A percentile compares a stretch with the other conserved stretches of the same genome.
phyloP scores from a whole-genome alignment of 305 asterid genomes.

The Fraxinus paxiana region DNA sequence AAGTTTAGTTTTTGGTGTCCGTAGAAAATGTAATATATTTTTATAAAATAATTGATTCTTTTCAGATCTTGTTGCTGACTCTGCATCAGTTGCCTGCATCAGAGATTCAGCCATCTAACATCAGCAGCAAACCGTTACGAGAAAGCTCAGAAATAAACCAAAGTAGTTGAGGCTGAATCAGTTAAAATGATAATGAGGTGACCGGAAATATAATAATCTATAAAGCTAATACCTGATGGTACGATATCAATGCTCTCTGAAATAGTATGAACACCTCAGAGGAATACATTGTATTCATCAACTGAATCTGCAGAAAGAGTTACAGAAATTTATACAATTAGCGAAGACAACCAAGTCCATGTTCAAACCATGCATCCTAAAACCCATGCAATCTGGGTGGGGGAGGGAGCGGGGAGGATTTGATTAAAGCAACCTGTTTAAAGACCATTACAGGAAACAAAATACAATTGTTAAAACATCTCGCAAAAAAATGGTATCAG shows the following conservation, averaged over 20 bases:
- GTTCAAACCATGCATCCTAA: neutral
- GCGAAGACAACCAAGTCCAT: neutral
- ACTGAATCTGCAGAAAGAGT: constrained; percentile 30
- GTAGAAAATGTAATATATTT: constrained; percentile 19
- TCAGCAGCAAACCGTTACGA: neutral
- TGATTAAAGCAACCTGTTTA: neutral
- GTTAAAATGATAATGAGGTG: constrained; percentile 2
- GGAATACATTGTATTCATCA: constrained; percentile 22
- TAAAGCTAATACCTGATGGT: constrained; percentile 26
- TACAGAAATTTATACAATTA: neutral
- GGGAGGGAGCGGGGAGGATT: neutral
- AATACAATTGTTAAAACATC: neutral
- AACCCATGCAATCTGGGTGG: neutral
- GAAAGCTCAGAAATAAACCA: neutral
- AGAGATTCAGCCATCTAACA: neutral
- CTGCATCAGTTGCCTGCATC: constrained; percentile 31
- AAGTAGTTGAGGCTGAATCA: neutral
- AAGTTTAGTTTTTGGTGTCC: constrained; percentile 26
- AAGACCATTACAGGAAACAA: neutral
- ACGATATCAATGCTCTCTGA: constrained; percentile 23
- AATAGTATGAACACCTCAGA: constrained; percentile 11
- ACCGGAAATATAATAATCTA: neutral
- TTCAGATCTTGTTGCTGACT: constrained; percentile 11
- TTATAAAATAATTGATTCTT: neutral
- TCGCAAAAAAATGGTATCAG: neutral